Evolutionary conservation across 108 stramenopile species (phyloP).

Genomic region (Mediolabrus comicus): DNA sequence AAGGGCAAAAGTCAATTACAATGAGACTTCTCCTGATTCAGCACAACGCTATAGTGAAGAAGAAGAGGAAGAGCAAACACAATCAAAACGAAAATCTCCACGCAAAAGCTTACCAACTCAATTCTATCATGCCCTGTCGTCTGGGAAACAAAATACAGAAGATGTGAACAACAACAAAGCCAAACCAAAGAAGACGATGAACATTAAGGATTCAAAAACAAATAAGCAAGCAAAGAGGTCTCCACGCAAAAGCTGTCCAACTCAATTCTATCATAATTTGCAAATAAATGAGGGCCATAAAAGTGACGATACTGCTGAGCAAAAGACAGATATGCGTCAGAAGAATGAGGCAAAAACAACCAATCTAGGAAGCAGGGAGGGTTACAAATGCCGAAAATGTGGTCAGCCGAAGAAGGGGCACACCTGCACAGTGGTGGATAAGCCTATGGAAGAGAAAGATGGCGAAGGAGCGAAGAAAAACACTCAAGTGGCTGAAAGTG

Average conservation of each 20-base stretch:
- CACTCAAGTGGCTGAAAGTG: not conserved
- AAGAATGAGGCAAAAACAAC: not conserved
- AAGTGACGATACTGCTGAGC: not conserved
- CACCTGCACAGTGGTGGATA: not conserved
- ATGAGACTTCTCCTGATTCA: not conserved
- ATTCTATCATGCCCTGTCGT: constrained; percentile 3
- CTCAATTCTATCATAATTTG: not conserved
- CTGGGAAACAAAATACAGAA: no score
- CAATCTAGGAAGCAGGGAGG: not conserved
- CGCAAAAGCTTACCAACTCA: not conserved
- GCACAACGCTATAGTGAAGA: not conserved
- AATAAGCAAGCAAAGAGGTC: no score
- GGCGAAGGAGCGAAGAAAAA: not conserved
- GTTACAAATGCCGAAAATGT: not conserved
- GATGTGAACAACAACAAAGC: not conserved
- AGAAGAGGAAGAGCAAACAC: not conserved
- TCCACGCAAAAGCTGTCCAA: constrained; percentile 4
- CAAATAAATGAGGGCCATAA: not conserved
- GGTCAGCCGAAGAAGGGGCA: not conserved
- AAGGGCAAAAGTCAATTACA: not conserved
- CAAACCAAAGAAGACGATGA: not conserved
- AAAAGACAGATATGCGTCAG: not conserved
- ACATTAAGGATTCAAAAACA: not conserved
- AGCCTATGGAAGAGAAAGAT: not conserved
- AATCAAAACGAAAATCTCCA: constrained; percentile 10